A percentile compares a stretch with the other conserved stretches of the same genome.
Evolutionary conservation across 73 alveolate genomes (phyloP).

Genomic region (Breviolum minutum): DNA sequence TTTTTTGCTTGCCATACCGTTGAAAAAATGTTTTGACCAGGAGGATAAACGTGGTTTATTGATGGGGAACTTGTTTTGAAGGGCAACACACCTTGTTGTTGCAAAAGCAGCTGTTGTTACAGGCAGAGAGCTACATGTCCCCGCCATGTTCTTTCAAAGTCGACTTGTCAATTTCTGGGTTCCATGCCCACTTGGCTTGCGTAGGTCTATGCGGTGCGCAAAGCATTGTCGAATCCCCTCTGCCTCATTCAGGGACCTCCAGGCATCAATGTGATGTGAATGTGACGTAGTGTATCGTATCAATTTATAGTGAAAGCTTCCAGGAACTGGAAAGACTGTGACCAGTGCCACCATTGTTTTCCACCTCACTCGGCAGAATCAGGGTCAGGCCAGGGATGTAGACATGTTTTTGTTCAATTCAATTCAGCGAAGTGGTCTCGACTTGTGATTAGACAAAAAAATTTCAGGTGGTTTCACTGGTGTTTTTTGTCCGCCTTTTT

Average conservation of each 20-base stretch:
- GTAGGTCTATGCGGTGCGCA: slow-evolving; percentile 96
- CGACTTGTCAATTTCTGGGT: too few species aligned
- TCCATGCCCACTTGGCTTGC: background rate
- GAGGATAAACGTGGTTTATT: background rate
- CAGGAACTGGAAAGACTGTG: slow-evolving; percentile 99
- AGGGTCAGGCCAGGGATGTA: slow-evolving; percentile 48
- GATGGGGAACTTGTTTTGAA: background rate
- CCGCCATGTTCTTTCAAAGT: background rate
- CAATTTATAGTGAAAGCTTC: background rate
- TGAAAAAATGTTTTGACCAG: background rate
- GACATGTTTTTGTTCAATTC: background rate
- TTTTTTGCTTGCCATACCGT: background rate
- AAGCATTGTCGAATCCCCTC: slow-evolving; percentile 97
- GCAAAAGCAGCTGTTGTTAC: too few species aligned
- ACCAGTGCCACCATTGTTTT: slow-evolving; percentile 99
- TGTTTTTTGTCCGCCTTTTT: too few species aligned
- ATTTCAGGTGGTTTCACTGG: background rate
- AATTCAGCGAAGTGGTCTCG: background rate
- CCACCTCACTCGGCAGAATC: slow-evolving; percentile 98
- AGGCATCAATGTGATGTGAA: slow-evolving; percentile 49
- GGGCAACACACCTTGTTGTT: too few species aligned
- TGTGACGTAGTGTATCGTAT: background rate
- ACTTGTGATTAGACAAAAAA: background rate
- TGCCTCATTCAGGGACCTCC: slow-evolving; percentile 99
- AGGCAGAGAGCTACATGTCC: too few species aligned